These are phyloP conservation scores for Neurospora hispaniola DNA, from an alignment of 495 filamentous ascomycete genomes.

Conservation along the genomic window DNA sequence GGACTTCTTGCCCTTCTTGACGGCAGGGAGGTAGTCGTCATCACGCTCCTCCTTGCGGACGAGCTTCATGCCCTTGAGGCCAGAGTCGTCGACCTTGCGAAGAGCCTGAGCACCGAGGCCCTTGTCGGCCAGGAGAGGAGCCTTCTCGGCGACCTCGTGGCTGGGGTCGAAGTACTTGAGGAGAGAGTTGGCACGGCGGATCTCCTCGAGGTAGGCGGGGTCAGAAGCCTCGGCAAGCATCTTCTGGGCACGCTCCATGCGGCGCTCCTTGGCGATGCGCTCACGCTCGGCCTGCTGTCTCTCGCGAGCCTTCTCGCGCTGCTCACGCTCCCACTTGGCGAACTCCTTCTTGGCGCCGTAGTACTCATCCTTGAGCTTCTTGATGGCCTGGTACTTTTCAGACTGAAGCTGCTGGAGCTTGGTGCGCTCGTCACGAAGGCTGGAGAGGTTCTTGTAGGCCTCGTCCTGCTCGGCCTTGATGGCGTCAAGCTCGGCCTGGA, in stretches of 20 bases:
- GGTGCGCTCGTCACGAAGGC: slow-evolving; percentile 80
- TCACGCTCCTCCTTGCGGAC: slow-evolving; percentile 75
- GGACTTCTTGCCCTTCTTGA: slow-evolving; percentile 86
- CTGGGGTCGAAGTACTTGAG: slow-evolving; percentile 86
- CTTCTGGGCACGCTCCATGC: slow-evolving; percentile 76
- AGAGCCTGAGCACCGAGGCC: slow-evolving; percentile 57
- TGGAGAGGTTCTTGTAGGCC: slow-evolving; percentile 72
- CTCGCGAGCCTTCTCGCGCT: slow-evolving; percentile 53
- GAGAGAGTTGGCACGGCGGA: slow-evolving; percentile 72
- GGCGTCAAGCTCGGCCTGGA: slow-evolving; percentile 73
- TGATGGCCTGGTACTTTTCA: slow-evolving; percentile 67
- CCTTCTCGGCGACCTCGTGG: slow-evolving; percentile 44
- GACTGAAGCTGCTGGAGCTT: slow-evolving; percentile 74
- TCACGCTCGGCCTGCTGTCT: slow-evolving; percentile 54
- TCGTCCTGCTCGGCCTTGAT: slow-evolving; percentile 88
- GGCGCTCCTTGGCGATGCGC: slow-evolving; percentile 69
- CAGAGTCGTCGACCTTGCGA: slow-evolving; percentile 69
- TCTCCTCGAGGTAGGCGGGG: slow-evolving; percentile 83
- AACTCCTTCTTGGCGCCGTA: slow-evolving; percentile 65
- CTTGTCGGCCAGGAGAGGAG: slow-evolving; percentile 53
- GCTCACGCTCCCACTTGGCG: slow-evolving; percentile 70
- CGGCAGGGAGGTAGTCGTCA: slow-evolving; percentile 77
- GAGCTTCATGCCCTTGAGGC: slow-evolving; percentile 66
- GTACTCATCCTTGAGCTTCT: slow-evolving; percentile 77
- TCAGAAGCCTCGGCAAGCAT: slow-evolving; percentile 81